Evolutionary conservation across 2,329 filamentous ascomycete genomes (phyloP).

Genomic region (Hymenoscyphus repandus): DNA sequence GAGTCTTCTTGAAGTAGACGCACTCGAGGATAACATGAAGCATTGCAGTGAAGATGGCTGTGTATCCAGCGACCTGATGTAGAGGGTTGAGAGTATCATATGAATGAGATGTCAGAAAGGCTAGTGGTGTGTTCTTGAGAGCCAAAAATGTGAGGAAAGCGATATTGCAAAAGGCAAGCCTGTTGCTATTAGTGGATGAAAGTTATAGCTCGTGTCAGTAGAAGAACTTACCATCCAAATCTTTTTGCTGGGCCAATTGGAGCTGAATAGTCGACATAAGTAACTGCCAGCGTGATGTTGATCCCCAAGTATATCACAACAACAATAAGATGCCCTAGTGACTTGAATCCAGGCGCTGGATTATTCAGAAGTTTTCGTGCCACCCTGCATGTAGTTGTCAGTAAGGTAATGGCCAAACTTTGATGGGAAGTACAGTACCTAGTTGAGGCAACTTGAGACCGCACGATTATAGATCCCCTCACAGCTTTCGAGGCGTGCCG

Average conservation of each 20-base stretch:
- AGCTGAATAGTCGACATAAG: constrained; percentile 22
- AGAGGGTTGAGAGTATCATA: constrained; percentile 55
- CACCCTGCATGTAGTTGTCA: constrained; percentile 1
- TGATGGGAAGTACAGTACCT: constrained; percentile 8
- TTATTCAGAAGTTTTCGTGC: constrained; percentile 16
- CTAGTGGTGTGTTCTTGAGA: constrained; percentile 54
- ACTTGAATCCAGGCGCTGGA: constrained; percentile 33
- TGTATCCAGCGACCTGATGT: constrained; percentile 48
- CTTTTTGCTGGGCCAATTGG: constrained; percentile 15
- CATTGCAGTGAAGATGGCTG: constrained; percentile 41
- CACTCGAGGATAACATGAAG: constrained; percentile 37
- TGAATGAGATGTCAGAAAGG: constrained; percentile 47
- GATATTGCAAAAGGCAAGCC: constrained; percentile 45
- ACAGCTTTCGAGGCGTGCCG: constrained; percentile 14
- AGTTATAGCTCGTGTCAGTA: constrained; percentile 17
- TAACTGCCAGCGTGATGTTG: constrained; percentile 35
- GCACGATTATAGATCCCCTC: constrained; percentile 14
- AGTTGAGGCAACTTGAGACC: constrained; percentile 13
- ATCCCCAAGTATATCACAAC: constrained; percentile 34
- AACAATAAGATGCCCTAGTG: constrained; percentile 35
- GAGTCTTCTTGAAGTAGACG: constrained; percentile 25
- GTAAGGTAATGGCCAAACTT: neutral
- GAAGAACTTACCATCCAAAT: constrained; percentile 21
- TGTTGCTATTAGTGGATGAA: constrained; percentile 27
- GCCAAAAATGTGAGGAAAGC: constrained; percentile 48